Evolutionary conservation across 2,329 filamentous ascomycete species (phyloP).

Genomic region (Celoporthe dispersa): DNA sequence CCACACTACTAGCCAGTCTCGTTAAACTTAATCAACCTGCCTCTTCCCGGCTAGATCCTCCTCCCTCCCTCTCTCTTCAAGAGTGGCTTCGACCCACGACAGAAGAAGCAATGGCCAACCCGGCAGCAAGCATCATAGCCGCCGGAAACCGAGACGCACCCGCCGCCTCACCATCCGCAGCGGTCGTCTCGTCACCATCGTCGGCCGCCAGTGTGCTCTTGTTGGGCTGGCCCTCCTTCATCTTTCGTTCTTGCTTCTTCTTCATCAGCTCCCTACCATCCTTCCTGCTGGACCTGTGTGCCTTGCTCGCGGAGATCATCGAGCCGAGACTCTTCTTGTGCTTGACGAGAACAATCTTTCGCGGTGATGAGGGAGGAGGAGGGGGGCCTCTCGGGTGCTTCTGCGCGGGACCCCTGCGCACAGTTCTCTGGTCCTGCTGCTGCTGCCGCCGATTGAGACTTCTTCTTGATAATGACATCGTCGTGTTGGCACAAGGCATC

Average conservation of each 20-base stretch:
- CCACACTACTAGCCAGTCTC: no score
- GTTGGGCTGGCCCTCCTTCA: constrained; percentile 3
- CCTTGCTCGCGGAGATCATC: constrained; percentile 19
- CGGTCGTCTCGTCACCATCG: not conserved
- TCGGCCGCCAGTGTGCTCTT: constrained; percentile 8
- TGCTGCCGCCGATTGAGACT: not conserved
- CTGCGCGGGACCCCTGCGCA: not conserved
- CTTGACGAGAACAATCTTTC: constrained; percentile 18
- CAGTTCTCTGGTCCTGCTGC: not conserved
- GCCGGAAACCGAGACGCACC: constrained; percentile 31
- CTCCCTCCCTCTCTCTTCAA: constrained; percentile 4
- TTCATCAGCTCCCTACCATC: constrained; percentile 20
- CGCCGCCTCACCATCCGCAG: not conserved
- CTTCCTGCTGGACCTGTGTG: constrained; percentile 21
- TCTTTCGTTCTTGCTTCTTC: constrained; percentile 12
- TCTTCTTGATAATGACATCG: not conserved
- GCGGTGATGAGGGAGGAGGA: constrained; percentile 3
- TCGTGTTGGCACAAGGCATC: not conserved
- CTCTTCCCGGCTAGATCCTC: not conserved
- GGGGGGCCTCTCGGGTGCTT: not conserved
- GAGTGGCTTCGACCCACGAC: constrained; percentile 29
- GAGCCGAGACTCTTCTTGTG: constrained; percentile 25
- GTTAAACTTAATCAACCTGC: no score
- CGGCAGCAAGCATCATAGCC: constrained; percentile 39
- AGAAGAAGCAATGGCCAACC: constrained; percentile 35